Conservation (phyloP, 768 basidiomycete genomes). For the Psilocybe sp. region DNA sequence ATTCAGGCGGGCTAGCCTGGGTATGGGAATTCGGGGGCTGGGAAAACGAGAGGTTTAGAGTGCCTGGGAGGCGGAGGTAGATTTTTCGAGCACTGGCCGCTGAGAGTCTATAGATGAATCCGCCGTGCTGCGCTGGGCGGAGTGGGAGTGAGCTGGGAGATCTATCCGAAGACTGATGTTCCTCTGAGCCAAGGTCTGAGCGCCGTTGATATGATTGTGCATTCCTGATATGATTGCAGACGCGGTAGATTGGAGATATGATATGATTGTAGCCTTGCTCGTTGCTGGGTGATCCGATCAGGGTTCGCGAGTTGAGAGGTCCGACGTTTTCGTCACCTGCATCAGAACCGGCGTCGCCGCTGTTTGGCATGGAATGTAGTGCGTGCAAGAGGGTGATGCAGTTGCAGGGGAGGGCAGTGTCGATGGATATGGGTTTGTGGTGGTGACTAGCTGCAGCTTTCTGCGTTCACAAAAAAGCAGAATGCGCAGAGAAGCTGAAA, state of each 20-base stretch:
- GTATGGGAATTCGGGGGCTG: constrained; percentile 13
- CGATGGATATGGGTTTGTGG: too few species aligned
- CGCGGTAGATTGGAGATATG: constrained; percentile 5
- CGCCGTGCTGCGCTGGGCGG: too few species aligned
- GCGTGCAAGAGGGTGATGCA: background rate
- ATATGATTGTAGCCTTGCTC: constrained; percentile 8
- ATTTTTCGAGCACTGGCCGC: too few species aligned
- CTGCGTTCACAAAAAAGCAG: too few species aligned
- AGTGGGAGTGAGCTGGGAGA: too few species aligned
- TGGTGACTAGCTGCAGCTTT: too few species aligned
- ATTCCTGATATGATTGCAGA: constrained; percentile 2
- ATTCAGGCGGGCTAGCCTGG: background rate
- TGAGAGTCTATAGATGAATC: too few species aligned
- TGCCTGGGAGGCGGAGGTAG: too few species aligned
- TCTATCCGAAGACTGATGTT: too few species aligned
- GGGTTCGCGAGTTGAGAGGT: constrained; percentile 3
- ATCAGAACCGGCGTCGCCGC: too few species aligned
- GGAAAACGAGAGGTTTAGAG: constrained; percentile 5
- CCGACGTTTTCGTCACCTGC: background rate
- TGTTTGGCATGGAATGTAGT: background rate
- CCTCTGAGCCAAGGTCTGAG: too few species aligned
- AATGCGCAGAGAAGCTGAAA: too few species aligned
- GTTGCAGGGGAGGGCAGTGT: background rate
- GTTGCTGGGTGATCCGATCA: constrained; percentile 15
- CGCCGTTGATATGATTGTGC: constrained; percentile 17